Conservation (phyloP, 352 stramenopile genomes). For the Globisporangium recalcitrans region DNA sequence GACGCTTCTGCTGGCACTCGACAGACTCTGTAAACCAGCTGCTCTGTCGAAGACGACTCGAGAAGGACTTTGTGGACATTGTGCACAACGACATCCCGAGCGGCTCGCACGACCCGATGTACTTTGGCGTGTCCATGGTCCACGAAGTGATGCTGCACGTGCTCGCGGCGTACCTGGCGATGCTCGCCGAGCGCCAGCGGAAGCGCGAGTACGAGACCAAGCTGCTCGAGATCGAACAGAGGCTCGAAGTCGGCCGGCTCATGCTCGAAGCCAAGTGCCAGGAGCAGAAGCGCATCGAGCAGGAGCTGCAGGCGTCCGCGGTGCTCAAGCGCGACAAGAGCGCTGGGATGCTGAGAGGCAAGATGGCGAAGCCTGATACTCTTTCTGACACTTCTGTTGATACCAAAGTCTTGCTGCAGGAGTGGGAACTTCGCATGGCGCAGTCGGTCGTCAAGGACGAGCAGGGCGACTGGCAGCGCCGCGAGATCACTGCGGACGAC, state of each 20-base stretch:
- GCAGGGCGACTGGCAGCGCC: constrained; percentile 53
- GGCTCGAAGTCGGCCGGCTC: constrained; percentile 50
- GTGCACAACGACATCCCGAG: constrained; percentile 39
- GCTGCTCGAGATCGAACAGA: constrained; percentile 58
- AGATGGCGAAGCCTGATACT: constrained; percentile 6
- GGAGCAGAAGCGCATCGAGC: constrained; percentile 57
- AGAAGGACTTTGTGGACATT: constrained; percentile 55
- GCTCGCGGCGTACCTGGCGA: constrained; percentile 33
- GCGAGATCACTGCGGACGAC: constrained; percentile 43
- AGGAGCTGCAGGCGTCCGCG: constrained; percentile 38
- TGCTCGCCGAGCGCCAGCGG: constrained; percentile 35
- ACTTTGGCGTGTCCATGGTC: constrained; percentile 44
- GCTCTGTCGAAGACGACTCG: constrained; percentile 38
- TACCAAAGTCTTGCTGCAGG: constrained; percentile 13
- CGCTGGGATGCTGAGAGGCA: constrained; percentile 20
- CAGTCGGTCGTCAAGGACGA: constrained; percentile 41
- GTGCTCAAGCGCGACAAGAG: constrained; percentile 15
- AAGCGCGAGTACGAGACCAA: constrained; percentile 51
- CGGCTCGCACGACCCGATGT: constrained; percentile 34
- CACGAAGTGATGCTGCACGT: constrained; percentile 57
- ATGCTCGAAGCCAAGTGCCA: constrained; percentile 52
- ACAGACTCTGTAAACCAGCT: constrained; percentile 24
- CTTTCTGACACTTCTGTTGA: neutral
- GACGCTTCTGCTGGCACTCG: constrained; percentile 66
- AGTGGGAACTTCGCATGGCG: constrained; percentile 49